These are phyloP conservation scores for Fusarium tjaetaba DNA, from an alignment of 2,329 filamentous ascomycete genomes.

Conservation along the genomic window DNA sequence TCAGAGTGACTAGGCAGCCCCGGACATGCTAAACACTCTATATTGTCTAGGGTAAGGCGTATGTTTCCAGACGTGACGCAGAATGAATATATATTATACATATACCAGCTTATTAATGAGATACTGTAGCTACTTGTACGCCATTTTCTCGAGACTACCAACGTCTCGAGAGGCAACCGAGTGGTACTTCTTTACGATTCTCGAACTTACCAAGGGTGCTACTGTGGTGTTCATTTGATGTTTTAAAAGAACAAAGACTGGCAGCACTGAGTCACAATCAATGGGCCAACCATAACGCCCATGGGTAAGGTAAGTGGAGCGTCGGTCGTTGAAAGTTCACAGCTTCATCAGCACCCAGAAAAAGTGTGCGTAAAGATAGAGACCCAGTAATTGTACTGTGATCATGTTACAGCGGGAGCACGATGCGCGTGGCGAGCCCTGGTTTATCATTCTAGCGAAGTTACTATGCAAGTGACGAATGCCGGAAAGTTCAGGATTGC, in stretches of 20 bases:
- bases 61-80: neutral
- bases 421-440: neutral
- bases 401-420: neutral
- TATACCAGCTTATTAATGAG: neutral
- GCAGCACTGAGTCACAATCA: constrained; percentile 8
- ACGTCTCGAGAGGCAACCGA: neutral
- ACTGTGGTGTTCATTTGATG: neutral
- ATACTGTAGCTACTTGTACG: neutral
- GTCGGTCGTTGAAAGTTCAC: constrained; percentile 1
- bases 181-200: too few relatives aligned
- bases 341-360: neutral
- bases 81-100: neutral
- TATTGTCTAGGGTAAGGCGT: neutral
- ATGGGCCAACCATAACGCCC: neutral
- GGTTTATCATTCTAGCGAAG: neutral
- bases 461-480: neutral
- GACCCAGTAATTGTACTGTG: neutral
- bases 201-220: neutral
- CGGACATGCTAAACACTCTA: neutral
- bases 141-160: too few relatives aligned
- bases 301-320: neutral
- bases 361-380: neutral
- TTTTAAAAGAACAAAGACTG: neutral
- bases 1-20: neutral
- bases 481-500: neutral